Percentiles rank a stretch among this genome's conserved stretches.
Evolutionary conservation across 306 rosid genomes (phyloP).

Genomic region (Trifolium fragiferum): DNA sequence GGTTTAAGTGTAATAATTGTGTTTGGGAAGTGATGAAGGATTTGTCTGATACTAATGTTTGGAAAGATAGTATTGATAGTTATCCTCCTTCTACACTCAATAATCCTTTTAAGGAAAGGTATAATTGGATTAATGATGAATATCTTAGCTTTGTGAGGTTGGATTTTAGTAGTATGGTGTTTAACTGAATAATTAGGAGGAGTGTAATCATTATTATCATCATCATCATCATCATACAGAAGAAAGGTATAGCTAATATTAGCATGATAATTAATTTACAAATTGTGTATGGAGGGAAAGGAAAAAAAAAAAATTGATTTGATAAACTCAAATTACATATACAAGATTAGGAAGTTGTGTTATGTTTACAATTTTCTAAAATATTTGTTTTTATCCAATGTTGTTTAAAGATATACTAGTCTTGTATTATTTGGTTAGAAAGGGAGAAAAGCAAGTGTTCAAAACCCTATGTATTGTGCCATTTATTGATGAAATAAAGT

Average conservation of each 20-base stretch:
- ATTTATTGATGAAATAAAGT: conserved; percentile 41
- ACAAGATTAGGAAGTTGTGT: not conserved
- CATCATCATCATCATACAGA: not conserved
- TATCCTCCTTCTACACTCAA: conserved; percentile 58
- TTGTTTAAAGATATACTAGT: not conserved
- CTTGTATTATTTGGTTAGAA: not conserved
- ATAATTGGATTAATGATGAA: conserved; percentile 76
- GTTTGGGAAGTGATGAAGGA: conserved; percentile 85
- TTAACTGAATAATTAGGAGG: not conserved
- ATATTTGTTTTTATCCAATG: not conserved
- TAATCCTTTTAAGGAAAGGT: conserved; percentile 75
- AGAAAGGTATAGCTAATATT: not conserved
- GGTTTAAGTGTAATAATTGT: conserved; percentile 86
- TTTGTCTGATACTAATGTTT: conserved; percentile 64
- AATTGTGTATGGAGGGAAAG: not conserved
- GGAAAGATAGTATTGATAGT: conserved; percentile 63
- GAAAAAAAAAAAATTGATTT: not conserved
- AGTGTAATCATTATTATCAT: no score
- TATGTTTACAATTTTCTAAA: not conserved
- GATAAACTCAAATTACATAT: conserved; percentile 4
- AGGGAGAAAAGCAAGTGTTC: conserved; percentile 1
- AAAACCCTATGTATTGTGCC: conserved; percentile 29
- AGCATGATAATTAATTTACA: not conserved
- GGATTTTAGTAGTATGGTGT: conserved; percentile 40
- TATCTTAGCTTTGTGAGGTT: conserved; percentile 65